These are phyloP conservation scores for Mortierella sp. DNA, from an alignment of 371 early-diverging fungal species.

Conservation along the genomic window DNA sequence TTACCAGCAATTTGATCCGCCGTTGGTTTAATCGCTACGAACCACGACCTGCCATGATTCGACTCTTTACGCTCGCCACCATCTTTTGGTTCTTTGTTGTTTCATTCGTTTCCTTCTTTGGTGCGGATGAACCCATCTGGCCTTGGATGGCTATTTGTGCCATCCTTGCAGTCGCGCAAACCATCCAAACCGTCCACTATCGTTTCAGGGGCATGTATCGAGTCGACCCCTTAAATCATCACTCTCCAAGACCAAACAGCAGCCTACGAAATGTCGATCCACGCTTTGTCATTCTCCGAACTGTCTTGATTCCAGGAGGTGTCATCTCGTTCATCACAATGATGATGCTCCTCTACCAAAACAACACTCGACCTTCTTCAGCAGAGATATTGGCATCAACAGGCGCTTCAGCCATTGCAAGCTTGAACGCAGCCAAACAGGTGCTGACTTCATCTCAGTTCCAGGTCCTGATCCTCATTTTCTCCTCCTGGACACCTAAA, in stretches of 20 bases:
- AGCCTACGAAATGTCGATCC: slow-evolving; percentile 29
- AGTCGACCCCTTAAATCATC: slow-evolving; percentile 49
- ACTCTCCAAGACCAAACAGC: slow-evolving; percentile 23
- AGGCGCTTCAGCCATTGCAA: slow-evolving; percentile 41
- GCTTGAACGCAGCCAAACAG: slow-evolving; percentile 35
- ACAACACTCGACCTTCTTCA: slow-evolving; percentile 58
- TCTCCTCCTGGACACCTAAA: slow-evolving; percentile 66
- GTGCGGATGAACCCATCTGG: slow-evolving; percentile 61
- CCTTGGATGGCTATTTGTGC: slow-evolving; percentile 63
- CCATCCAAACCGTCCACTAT: slow-evolving; percentile 60
- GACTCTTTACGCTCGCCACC: slow-evolving; percentile 63
- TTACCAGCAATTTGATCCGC: slow-evolving; percentile 67
- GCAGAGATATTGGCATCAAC: slow-evolving; percentile 55
- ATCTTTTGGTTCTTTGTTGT: slow-evolving; percentile 64
- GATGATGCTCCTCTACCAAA: slow-evolving; percentile 60
- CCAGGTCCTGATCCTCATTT: slow-evolving; percentile 59
- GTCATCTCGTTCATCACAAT: slow-evolving; percentile 62
- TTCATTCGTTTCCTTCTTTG: slow-evolving; percentile 56
- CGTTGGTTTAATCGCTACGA: slow-evolving; percentile 72
- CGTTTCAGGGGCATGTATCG: slow-evolving; percentile 61
- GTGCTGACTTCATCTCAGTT: slow-evolving; percentile 29
- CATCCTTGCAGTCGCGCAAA: slow-evolving; percentile 58
- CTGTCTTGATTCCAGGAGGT: slow-evolving; percentile 61
- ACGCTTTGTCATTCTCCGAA: slow-evolving; percentile 56
- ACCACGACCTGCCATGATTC: slow-evolving; percentile 64